phyloP scores from a whole-genome alignment of 75 land plant species.

The Larix kaempferi region DNA sequence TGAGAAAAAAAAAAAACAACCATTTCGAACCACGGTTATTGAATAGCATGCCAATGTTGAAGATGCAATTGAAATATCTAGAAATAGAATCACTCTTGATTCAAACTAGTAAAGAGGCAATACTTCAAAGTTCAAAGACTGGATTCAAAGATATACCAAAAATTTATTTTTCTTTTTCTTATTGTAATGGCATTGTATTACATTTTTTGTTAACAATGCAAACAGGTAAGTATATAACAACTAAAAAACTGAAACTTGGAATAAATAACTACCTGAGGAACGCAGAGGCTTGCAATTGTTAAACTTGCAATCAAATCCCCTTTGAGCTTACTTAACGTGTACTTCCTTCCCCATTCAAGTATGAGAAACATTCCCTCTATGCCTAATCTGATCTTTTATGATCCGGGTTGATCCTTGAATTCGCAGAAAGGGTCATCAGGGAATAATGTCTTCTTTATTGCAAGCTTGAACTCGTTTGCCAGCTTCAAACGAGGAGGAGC shows the following conservation, averaged over 20 bases:
- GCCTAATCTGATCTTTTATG: background rate
- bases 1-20: background rate
- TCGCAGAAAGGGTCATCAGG: slow-evolving; percentile 34
- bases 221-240: too few relatives aligned
- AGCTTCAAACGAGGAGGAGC: slow-evolving; percentile 10
- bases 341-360: slow-evolving; percentile 63
- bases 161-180: too few relatives aligned
- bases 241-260: too few relatives aligned
- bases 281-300: slow-evolving; percentile 91
- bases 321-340: slow-evolving; percentile 41
- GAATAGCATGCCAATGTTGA: too few relatives aligned
- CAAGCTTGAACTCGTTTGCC: background rate
- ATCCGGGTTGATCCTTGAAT: slow-evolving; percentile 22
- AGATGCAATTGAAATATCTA: too few relatives aligned
- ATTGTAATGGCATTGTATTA: too few relatives aligned
- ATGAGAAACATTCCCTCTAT: slow-evolving; percentile 57
- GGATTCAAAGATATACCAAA: too few relatives aligned
- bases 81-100: too few relatives aligned
- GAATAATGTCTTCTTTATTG: slow-evolving; percentile 30
- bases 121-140: too few relatives aligned
- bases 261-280: slow-evolving; percentile 67
- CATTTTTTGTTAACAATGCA: too few relatives aligned
- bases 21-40: too few relatives aligned
- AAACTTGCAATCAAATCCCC: slow-evolving; percentile 78
- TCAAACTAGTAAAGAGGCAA: too few relatives aligned